A percentile compares a stretch with the other conserved stretches of the same genome.
These are phyloP conservation scores for Cadophora sp. DNA, from an alignment of 2,329 filamentous ascomycete genomes.

Conservation along the genomic window DNA sequence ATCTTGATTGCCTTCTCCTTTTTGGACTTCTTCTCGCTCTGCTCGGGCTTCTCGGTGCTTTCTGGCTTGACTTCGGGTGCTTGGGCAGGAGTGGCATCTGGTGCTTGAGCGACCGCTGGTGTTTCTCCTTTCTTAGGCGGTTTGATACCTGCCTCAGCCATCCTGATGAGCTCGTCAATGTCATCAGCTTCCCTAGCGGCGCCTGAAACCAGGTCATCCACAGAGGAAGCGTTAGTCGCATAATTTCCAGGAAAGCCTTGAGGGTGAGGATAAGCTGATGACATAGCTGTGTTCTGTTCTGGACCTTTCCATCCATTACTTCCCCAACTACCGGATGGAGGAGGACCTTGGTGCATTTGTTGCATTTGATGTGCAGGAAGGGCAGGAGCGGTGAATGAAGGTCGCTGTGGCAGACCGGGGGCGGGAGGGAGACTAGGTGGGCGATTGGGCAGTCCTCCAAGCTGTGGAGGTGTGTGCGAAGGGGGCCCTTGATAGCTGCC, in stretches of 20 bases:
- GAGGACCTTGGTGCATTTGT: conserved; percentile 59
- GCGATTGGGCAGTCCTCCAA: conserved; percentile 53
- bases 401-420: conserved; percentile 65
- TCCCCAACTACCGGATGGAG: conserved; percentile 46
- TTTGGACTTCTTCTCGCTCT: conserved; percentile 68
- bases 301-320: conserved; percentile 46
- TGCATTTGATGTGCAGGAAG: conserved; percentile 57
- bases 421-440: conserved; percentile 61
- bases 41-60: conserved; percentile 45
- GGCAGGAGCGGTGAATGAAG: conserved; percentile 59
- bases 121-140: conserved; percentile 50
- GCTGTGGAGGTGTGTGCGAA: conserved; percentile 47
- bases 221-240: conserved; percentile 50
- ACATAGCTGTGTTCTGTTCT: conserved; percentile 47
- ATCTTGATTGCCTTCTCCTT: conserved; percentile 74
- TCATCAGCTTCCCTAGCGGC: conserved; percentile 57
- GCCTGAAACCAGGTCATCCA: conserved; percentile 56
- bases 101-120: conserved; percentile 51
- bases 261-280: conserved; percentile 46
- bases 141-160: conserved; percentile 67
- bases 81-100: conserved; percentile 49
- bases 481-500: conserved; percentile 50
- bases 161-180: conserved; percentile 69
- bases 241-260: conserved; percentile 44
- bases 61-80: conserved; percentile 39